These are phyloP conservation scores for Nigrospora sphaerica DNA, from an alignment of 2,329 filamentous ascomycete species.

Conservation along the genomic window DNA sequence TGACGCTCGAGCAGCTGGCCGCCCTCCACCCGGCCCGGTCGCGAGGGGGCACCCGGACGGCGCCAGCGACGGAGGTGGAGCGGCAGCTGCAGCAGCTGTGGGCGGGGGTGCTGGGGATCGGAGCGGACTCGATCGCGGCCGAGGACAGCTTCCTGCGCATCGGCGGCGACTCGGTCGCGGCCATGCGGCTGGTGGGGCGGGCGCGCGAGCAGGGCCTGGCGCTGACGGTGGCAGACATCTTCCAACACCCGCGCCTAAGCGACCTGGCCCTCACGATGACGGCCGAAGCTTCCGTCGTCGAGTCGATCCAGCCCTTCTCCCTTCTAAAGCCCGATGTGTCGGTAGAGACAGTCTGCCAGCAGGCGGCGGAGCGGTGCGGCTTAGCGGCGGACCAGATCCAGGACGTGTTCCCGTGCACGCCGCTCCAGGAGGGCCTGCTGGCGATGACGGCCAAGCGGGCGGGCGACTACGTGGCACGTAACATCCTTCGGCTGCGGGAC, in stretches of 20 bases:
- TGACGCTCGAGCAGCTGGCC: neutral
- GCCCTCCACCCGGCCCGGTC: neutral
- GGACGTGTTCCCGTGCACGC: conserved; percentile 20
- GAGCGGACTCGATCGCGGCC: conserved; percentile 2
- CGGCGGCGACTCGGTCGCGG: conserved; percentile 20
- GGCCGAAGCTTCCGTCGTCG: too few relatives aligned
- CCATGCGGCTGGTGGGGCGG: conserved; percentile 12
- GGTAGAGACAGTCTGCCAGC: too few relatives aligned
- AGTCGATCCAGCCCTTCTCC: too few relatives aligned
- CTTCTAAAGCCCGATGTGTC: too few relatives aligned
- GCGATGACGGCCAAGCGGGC: conserved; percentile 13
- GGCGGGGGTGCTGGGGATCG: conserved; percentile 2
- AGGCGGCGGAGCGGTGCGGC: too few relatives aligned
- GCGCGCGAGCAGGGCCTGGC: conserved; percentile 10
- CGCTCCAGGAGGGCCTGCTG: conserved; percentile 21
- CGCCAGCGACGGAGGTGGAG: conserved; percentile 1
- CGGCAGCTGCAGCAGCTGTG: conserved; percentile 2
- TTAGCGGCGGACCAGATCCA: neutral
- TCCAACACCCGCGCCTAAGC: conserved; percentile 5
- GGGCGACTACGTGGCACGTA: conserved; percentile 18
- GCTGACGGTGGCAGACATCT: conserved; percentile 14
- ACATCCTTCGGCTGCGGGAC: conserved; percentile 1
- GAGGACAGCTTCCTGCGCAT: conserved; percentile 19
- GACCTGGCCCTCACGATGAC: too few relatives aligned
- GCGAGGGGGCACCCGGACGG: neutral